phyloP scores from a whole-genome alignment of 306 rosid species.

The Senna siamea region DNA sequence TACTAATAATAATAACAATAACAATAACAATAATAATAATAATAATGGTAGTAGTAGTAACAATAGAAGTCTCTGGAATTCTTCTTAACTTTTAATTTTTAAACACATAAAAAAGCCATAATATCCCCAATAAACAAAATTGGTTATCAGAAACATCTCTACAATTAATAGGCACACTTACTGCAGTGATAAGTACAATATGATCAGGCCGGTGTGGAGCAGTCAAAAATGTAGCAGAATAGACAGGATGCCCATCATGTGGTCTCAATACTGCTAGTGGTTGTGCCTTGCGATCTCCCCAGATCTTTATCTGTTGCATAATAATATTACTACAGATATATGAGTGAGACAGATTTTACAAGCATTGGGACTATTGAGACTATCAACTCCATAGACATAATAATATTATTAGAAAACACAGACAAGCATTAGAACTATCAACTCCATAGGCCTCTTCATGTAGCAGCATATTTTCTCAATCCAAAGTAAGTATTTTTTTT shows the following conservation, averaged over 20 bases:
- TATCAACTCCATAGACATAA: too few species aligned
- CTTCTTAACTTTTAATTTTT: neutral
- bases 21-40: too few species aligned
- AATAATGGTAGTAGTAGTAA: too few species aligned
- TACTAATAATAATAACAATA: neutral
- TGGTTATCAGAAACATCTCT: conserved; percentile 15
- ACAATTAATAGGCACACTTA: conserved; percentile 41
- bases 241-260: conserved; percentile 85
- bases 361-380: too few species aligned
- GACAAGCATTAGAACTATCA: too few species aligned
- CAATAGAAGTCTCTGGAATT: neutral
- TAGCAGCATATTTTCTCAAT: too few species aligned
- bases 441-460: too few species aligned
- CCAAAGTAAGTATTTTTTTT: too few species aligned
- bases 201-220: conserved; percentile 91
- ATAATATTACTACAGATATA: conserved; percentile 17
- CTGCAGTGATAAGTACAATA: conserved; percentile 90
- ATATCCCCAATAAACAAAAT: conserved; percentile 7
- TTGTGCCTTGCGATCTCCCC: conserved; percentile 89
- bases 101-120: neutral
- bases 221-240: conserved; percentile 84
- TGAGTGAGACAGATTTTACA: conserved; percentile 19
- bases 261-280: conserved; percentile 86
- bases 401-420: too few species aligned
- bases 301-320: conserved; percentile 75